Evolutionary conservation across 225 moss, liverwort and hornwort species (phyloP).

Genomic region (Anthoceros angustus): DNA sequence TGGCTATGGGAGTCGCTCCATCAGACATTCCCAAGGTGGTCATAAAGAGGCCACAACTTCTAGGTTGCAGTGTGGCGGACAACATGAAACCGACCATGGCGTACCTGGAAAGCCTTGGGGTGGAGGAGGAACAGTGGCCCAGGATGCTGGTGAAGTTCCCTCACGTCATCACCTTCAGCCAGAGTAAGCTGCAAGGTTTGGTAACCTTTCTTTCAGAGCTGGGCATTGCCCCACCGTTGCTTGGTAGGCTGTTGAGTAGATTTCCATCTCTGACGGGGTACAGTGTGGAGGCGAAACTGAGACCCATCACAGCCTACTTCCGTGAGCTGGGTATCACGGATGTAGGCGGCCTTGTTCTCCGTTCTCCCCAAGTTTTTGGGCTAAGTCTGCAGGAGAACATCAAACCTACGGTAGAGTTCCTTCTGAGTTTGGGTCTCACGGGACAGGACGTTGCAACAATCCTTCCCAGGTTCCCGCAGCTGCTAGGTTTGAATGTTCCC

Average conservation of each 20-base stretch:
- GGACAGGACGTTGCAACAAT: slow-evolving; percentile 29
- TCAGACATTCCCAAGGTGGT: slow-evolving; percentile 34
- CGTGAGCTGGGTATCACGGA: slow-evolving; percentile 35
- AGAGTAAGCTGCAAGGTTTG: slow-evolving; percentile 25
- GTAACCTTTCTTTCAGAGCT: slow-evolving; percentile 28
- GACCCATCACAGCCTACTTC: slow-evolving; percentile 38
- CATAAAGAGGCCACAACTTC: slow-evolving; percentile 44
- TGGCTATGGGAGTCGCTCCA: slow-evolving; percentile 27
- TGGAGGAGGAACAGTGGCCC: slow-evolving; percentile 31
- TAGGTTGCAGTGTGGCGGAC: slow-evolving; percentile 53
- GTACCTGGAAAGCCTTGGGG: slow-evolving; percentile 42
- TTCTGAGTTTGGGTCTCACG: slow-evolving; percentile 27
- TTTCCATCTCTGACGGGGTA: slow-evolving; percentile 57
- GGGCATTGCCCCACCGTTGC: slow-evolving; percentile 27
- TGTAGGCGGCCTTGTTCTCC: slow-evolving; percentile 27
- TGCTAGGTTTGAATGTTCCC: slow-evolving; percentile 37
- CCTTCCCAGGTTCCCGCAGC: slow-evolving; percentile 44
- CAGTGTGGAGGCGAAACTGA: slow-evolving; percentile 46
- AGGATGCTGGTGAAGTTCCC: slow-evolving; percentile 40
- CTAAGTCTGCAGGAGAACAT: slow-evolving; percentile 64
- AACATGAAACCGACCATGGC: slow-evolving; percentile 41
- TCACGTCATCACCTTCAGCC: slow-evolving; percentile 51
- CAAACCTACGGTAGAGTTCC: slow-evolving; percentile 46
- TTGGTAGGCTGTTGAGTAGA: slow-evolving; percentile 36
- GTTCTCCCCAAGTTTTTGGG: slow-evolving; percentile 50